phyloP scores from a whole-genome alignment of 176 grass and related monocot genomes.

The Urochloa ruziziensis region DNA sequence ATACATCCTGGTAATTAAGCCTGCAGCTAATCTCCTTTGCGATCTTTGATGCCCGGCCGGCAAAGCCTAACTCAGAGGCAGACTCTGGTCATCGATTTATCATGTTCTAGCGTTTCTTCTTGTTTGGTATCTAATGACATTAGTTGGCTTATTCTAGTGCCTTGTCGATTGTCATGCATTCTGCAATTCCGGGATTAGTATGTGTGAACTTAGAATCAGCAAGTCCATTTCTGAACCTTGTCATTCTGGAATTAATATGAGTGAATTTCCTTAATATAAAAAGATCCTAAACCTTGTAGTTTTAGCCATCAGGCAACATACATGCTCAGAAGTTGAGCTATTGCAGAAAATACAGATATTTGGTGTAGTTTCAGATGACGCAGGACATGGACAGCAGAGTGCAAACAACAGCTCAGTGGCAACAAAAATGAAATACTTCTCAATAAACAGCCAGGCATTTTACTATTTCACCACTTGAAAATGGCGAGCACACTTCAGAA shows the following conservation, averaged over 20 bases:
- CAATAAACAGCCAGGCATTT: no score
- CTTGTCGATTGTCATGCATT: no score
- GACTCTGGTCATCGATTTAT: not conserved
- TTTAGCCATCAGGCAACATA: not conserved
- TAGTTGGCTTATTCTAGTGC: not conserved
- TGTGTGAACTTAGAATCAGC: not conserved
- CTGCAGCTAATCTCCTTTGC: not conserved
- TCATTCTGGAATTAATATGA: not conserved
- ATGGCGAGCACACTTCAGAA: no score
- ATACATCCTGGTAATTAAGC: constrained; percentile 62
- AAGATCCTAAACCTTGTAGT: not conserved
- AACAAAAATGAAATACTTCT: no score
- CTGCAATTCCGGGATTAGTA: not conserved
- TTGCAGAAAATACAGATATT: no score
- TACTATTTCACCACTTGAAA: no score
- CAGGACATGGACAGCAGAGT: no score
- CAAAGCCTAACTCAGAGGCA: not conserved
- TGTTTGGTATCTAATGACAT: not conserved
- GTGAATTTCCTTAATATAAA: not conserved
- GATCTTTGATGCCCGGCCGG: not conserved
- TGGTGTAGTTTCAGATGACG: no score
- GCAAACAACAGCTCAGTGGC: no score
- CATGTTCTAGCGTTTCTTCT: not conserved
- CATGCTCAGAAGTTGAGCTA: not conserved
- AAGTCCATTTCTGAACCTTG: not conserved